Evolutionary conservation across 257 asterid genomes (phyloP), one percentile per base, ranked within the genome.

Genomic region (Agastache rugosa): DNA sequence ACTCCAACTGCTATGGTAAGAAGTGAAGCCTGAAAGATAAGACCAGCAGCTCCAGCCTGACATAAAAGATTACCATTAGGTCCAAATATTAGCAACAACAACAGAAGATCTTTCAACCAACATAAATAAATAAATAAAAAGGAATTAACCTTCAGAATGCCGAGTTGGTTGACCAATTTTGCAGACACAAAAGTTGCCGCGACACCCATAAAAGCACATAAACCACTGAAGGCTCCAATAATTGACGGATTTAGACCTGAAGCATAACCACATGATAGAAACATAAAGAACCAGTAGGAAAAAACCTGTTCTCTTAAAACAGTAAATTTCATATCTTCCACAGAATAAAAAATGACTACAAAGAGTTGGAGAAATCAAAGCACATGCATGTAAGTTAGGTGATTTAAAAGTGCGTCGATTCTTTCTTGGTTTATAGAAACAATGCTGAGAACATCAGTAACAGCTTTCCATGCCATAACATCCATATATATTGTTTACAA

Each of bases 21-120:
- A 81, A 92, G 87, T 55, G 93, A 85, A 75, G 97, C 99, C 85
- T 94, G 97, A 63, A 94, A 69, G 68, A 92, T 79, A 73, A 92
- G 85, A 72, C 97, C 97, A 84, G 89, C 97, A 50, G 97, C 97
- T 77, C 97, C 99, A 82, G 99, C 97, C 99, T 94, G 85, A 77
- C 67, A 78, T 66, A 54, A 75, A 71, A 77, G 72, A 74, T 73
- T 72, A 63, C 78, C 65, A 78, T 72, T 69, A 47, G 60, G 72
- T 67, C 59, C 27, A 69, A 73, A 23, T 48, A 39, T 2, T n/a
- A 71, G 63, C 29, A 56, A 53, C 35, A 69, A 75, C 16, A 37
- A 72, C 19, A 44, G 51, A 67, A 67, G 55, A 27, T 41, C 35
- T 47, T 59, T 31, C 35, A 50, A 65, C 20, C 22, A 19, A n/a